Evolutionary conservation across 345 rosid genomes (phyloP).

Genomic region (Raphanus raphanistrum): DNA sequence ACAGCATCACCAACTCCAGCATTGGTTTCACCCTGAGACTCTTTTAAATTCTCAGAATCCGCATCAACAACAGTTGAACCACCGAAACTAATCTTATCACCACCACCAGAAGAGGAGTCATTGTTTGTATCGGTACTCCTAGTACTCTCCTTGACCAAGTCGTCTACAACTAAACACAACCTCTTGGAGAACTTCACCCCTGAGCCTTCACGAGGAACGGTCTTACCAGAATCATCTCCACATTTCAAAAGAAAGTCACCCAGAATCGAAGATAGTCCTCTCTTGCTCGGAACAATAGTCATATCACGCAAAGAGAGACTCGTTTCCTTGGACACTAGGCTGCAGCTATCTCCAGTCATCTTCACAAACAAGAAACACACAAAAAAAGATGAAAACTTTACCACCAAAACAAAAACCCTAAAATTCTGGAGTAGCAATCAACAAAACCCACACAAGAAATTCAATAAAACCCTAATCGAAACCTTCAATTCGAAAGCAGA

Average conservation of each 20-base stretch:
- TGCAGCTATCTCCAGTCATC: conserved; percentile 60
- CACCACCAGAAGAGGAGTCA: conserved; percentile 17
- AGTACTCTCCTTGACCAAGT: conserved; percentile 46
- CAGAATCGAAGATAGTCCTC: conserved; percentile 48
- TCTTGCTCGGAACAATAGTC: conserved; percentile 58
- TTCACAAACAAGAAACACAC: neutral
- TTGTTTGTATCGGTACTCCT: conserved; percentile 32
- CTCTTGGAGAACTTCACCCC: conserved; percentile 46
- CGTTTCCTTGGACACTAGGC: conserved; percentile 26
- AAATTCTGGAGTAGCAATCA: neutral
- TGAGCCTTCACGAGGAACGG: conserved; percentile 19
- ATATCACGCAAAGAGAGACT: conserved; percentile 58
- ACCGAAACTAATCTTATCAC: conserved; percentile 23
- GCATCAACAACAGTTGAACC: conserved; percentile 16
- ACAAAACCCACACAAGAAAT: neutral
- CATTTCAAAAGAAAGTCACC: conserved; percentile 45
- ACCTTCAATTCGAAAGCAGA: neutral
- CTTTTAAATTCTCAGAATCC: conserved; percentile 15
- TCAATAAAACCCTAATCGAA: conserved; percentile 13
- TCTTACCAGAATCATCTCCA: conserved; percentile 39
- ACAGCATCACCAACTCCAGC: conserved; percentile 1
- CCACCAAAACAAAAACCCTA: neutral
- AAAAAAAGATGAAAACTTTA: neutral
- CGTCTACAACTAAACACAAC: conserved; percentile 54
- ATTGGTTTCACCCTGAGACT: conserved; percentile 38